Evolutionary conservation across 1,284 basidiomycete species (phyloP).

Genomic region (Cutaneotrichosporon mucoides): DNA sequence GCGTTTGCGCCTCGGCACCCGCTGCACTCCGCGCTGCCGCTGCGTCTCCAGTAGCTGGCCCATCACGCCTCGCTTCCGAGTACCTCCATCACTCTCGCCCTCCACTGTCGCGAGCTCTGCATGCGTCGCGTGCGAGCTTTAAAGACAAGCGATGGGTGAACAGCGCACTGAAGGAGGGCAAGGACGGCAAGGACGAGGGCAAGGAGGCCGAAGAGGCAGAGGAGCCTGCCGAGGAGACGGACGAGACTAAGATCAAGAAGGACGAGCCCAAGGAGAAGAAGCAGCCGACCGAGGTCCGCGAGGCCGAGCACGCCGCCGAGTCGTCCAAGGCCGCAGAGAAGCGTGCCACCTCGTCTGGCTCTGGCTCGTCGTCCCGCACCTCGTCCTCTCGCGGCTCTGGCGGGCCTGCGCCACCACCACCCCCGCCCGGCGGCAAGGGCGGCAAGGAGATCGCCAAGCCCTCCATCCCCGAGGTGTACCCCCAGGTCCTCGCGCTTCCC

Average conservation of each 20-base stretch:
- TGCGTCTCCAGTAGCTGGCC: constrained; percentile 16
- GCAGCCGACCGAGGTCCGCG: constrained; percentile 4
- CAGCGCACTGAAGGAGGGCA: constrained; percentile 21
- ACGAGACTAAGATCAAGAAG: constrained; percentile 8
- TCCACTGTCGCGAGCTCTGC: constrained; percentile 15
- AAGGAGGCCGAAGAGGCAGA: constrained; percentile 19
- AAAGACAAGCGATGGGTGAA: constrained; percentile 47
- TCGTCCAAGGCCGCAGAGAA: constrained; percentile 4
- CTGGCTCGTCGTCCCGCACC: constrained; percentile 7
- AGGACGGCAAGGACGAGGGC: constrained; percentile 20
- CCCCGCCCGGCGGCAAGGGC: constrained; percentile 12
- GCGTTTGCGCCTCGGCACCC: constrained; percentile 2
- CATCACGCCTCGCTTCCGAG: constrained; percentile 18
- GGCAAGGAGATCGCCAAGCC: constrained; percentile 58
- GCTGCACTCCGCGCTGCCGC: neutral
- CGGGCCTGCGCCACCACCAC: neutral
- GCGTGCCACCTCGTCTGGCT: constrained; percentile 2
- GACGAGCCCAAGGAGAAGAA: constrained; percentile 7
- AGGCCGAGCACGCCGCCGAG: neutral
- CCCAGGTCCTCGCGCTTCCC: constrained; percentile 90
- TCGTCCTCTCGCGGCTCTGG: constrained; percentile 1
- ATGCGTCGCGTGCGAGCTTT: constrained; percentile 21
- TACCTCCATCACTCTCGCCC: constrained; percentile 3
- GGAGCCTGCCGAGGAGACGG: constrained; percentile 3
- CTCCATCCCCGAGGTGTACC: constrained; percentile 80